Percentiles rank a stretch among this genome's conserved stretches.
phyloP scores from a whole-genome alignment of 176 grass and related monocot species.

The Avena eriantha region DNA sequence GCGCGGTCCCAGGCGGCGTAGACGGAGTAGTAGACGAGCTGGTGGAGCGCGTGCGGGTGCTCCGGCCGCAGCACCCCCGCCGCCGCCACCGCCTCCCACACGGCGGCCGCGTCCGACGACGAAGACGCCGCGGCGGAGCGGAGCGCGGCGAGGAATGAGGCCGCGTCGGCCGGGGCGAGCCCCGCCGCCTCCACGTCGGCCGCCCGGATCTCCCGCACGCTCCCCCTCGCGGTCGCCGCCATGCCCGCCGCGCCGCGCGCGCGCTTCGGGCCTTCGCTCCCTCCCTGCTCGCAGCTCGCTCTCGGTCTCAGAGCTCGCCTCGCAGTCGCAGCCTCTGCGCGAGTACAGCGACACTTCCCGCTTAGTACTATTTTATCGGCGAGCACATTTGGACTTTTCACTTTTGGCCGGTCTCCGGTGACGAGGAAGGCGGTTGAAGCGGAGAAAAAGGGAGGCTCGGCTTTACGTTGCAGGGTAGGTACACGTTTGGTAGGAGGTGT shows the following conservation, averaged over 20 bases:
- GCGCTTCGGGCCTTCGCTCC: background rate
- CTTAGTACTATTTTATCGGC: background rate
- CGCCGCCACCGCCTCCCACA: slow-evolving; percentile 54
- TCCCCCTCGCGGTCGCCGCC: slow-evolving; percentile 51
- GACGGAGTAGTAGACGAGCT: slow-evolving; percentile 89
- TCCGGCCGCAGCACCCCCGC: slow-evolving; percentile 68
- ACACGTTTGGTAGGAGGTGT: background rate
- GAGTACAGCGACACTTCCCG: background rate
- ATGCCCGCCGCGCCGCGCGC: background rate
- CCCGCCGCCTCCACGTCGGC: slow-evolving; percentile 63
- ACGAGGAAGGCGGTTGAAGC: background rate
- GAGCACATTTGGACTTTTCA: background rate
- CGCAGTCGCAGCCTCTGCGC: background rate
- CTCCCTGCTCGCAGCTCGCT: background rate
- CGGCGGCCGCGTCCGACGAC: slow-evolving; percentile 35
- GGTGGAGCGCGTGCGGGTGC: slow-evolving; percentile 90
- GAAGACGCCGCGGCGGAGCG: slow-evolving; percentile 19
- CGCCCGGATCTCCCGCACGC: slow-evolving; percentile 67
- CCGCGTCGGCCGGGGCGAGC: slow-evolving; percentile 43
- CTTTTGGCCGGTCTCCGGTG: background rate
- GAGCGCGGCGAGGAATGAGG: slow-evolving; percentile 51
- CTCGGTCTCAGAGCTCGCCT: background rate
- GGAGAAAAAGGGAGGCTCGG: background rate
- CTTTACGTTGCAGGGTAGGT: background rate
- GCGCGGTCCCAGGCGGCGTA: slow-evolving; percentile 73